phyloP scores from a whole-genome alignment of 2,329 filamentous ascomycete genomes.

The Arthrobotrys musiformis region DNA sequence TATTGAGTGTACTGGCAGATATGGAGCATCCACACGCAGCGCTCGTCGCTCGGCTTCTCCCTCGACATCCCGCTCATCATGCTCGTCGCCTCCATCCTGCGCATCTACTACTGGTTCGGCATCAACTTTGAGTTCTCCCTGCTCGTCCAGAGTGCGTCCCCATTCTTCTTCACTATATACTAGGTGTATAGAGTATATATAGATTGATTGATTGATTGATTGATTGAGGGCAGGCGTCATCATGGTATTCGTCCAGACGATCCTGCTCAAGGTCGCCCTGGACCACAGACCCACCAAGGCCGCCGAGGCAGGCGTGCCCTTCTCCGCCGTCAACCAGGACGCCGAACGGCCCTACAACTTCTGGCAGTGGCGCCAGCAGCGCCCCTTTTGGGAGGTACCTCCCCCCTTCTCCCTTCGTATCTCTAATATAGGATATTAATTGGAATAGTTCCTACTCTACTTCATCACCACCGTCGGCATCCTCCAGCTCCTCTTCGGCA shows the following conservation, averaged over 20 bases:
- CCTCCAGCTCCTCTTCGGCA: constrained; percentile 75
- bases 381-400: constrained; percentile 71
- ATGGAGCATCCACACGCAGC: constrained; percentile 70
- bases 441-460: constrained; percentile 71
- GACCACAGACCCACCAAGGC: constrained; percentile 73
- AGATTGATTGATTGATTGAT: too few species aligned
- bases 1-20: constrained; percentile 54
- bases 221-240: constrained; percentile 66
- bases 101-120: constrained; percentile 77
- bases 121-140: constrained; percentile 73
- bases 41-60: constrained; percentile 75
- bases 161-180: not conserved
- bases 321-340: constrained; percentile 21
- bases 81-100: constrained; percentile 75
- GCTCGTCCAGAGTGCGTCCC: constrained; percentile 69
- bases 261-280: constrained; percentile 75
- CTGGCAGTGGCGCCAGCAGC: constrained; percentile 57
- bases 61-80: constrained; percentile 75
- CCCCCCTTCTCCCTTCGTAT: not conserved
- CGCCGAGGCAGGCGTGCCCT: constrained; percentile 59
- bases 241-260: constrained; percentile 73
- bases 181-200: too few species aligned
- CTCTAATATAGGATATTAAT: not conserved
- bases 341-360: constrained; percentile 54
- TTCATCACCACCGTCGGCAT: constrained; percentile 71